phyloP scores from a whole-genome alignment of 768 basidiomycete genomes.

The Solioccasus polychromus region DNA sequence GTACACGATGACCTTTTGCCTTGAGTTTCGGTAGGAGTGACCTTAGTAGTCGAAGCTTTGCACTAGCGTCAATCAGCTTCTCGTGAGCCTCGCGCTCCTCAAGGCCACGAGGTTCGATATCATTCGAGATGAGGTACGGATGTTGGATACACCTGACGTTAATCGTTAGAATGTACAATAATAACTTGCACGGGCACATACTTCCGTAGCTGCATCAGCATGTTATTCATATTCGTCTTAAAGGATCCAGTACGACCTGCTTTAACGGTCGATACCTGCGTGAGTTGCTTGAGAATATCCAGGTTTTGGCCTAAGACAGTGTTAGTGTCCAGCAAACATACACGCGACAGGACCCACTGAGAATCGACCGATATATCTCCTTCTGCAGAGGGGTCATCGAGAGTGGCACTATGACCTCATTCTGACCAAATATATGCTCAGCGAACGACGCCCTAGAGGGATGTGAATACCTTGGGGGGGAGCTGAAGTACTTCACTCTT shows the following conservation, averaged over 20 bases:
- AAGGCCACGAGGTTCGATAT: slow-evolving; percentile 73
- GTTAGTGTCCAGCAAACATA: slow-evolving; percentile 13
- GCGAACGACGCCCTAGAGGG: not conserved
- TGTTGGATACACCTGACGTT: slow-evolving; percentile 77
- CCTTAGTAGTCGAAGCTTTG: slow-evolving; percentile 81
- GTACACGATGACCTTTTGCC: slow-evolving; percentile 80
- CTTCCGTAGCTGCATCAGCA: slow-evolving; percentile 89
- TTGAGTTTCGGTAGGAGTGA: slow-evolving; percentile 78
- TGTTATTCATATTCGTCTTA: slow-evolving; percentile 70
- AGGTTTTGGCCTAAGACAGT: slow-evolving; percentile 61
- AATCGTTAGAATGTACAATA: slow-evolving; percentile 1
- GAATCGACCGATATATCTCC: slow-evolving; percentile 81
- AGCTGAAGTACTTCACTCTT: slow-evolving; percentile 91
- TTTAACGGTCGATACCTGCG: slow-evolving; percentile 39
- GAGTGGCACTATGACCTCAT: slow-evolving; percentile 88
- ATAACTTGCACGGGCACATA: slow-evolving; percentile 33
- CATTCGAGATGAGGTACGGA: slow-evolving; percentile 79
- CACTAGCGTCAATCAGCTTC: slow-evolving; percentile 77
- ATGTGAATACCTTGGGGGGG: slow-evolving; percentile 73
- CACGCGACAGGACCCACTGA: slow-evolving; percentile 47
- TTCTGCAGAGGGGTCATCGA: slow-evolving; percentile 86
- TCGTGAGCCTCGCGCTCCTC: slow-evolving; percentile 62
- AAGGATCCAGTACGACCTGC: slow-evolving; percentile 28
- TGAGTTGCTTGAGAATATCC: slow-evolving; percentile 60
- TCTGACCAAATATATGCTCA: slow-evolving; percentile 41